These are phyloP conservation scores for Eucalyptus shirleyi DNA, from an alignment of 345 rosid genomes.

Conservation along the genomic window DNA sequence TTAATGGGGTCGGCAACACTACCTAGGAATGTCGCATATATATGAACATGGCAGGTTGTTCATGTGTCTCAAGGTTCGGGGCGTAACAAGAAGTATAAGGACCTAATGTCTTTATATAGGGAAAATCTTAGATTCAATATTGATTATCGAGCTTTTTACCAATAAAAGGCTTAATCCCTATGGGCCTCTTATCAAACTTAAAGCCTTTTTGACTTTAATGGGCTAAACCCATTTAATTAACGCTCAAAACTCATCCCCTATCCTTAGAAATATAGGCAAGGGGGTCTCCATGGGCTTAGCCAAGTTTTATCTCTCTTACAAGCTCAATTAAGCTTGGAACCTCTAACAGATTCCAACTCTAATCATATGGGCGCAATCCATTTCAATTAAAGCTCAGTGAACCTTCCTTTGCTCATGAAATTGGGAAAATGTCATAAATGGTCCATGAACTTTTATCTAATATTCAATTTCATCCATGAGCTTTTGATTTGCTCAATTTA, in stretches of 20 bases:
- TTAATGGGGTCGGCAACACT: too few relatives aligned
- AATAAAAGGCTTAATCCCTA: not conserved
- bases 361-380: not conserved
- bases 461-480: too few relatives aligned
- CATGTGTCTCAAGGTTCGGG: too few relatives aligned
- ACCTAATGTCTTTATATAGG: accelerated
- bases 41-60: too few relatives aligned
- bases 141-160: not conserved
- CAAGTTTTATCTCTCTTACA: not conserved
- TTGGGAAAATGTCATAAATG: too few relatives aligned
- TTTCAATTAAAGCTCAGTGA: too few relatives aligned
- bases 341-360: not conserved
- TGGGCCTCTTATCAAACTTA: not conserved
- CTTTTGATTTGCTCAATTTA: too few relatives aligned
- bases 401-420: not conserved
- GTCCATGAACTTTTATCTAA: too few relatives aligned
- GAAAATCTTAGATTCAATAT: not conserved
- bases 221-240: not conserved
- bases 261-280: not conserved
- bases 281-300: not conserved
- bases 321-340: not conserved
- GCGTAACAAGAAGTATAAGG: too few relatives aligned
- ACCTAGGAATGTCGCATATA: too few relatives aligned
- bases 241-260: not conserved
- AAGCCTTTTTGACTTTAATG: not conserved